Conservation (phyloP, 345 rosid species). For the Diplotaxis tenuifolia region DNA sequence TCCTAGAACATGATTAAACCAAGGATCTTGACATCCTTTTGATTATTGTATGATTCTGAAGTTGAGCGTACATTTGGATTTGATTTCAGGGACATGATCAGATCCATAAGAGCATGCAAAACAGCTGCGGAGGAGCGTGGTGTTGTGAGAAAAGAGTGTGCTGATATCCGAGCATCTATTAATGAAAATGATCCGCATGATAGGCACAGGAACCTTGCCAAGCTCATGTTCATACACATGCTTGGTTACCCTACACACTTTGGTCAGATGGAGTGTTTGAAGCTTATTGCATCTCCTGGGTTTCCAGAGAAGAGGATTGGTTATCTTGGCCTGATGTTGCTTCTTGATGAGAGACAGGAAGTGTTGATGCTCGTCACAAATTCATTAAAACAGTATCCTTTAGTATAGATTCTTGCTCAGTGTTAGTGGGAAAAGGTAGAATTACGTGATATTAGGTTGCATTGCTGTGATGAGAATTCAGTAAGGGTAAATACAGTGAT, state of each 20-base stretch:
- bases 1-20: no score
- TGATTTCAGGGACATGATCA: conserved; percentile 94
- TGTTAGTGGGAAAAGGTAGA: no score
- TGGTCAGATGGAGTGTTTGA: conserved; percentile 99
- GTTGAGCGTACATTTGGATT: conserved; percentile 5
- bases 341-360: conserved; percentile 99
- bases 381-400: conserved; percentile 98
- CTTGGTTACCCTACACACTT: conserved; percentile 99
- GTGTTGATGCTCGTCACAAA: conserved; percentile 98
- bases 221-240: conserved; percentile 99
- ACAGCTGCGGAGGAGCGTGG: conserved; percentile 99
- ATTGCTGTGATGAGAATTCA: not conserved
- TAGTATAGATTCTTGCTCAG: no score
- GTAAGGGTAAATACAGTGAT: not conserved
- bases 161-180: conserved; percentile 82
- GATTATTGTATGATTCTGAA: not conserved
- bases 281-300: conserved; percentile 90
- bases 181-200: conserved; percentile 89
- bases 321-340: conserved; percentile 95
- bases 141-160: conserved; percentile 98
- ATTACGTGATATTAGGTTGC: no score
- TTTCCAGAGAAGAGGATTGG: conserved; percentile 99
- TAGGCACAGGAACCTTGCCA: conserved; percentile 93
- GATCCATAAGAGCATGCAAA: conserved; percentile 96
- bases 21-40: no score